Base-by-base conservation (phyloP, 768 basidiomycete genomes). In the Hypholoma fasciculare region DNA sequence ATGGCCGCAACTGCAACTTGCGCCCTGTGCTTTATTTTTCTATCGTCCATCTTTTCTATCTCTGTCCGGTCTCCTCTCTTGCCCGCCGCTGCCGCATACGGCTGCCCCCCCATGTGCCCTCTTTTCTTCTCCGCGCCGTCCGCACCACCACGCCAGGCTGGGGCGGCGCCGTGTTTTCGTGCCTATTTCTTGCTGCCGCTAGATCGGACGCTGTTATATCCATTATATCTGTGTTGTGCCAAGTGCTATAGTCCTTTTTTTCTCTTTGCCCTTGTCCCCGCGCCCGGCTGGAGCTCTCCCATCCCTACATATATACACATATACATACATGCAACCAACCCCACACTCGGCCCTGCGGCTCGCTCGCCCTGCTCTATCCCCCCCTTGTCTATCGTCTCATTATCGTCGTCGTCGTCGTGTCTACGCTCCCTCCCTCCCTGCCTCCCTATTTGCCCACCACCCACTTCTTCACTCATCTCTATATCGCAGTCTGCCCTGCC, bases 171-270 rank as follows among this genome's bases (percentile, higher is more conserved):
- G 23, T 56, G 16, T 43, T 43, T n/a, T 54, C 44, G 34, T 54
- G 42, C 38, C 37, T 38, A 34, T 42, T 59, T 65, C 56, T 64
- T 65, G 62, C 60, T 65, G 66, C 68, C 62, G 62, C 63, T 64
- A 71, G 72, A 71, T 77, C 77, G 81, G 78, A 82, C 80, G 74
- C 58, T 74, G 70, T 66, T 66, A 56, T 62, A 57, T 63, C 58
- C 58, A 54, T 52, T 55, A 56, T 59, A 49, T 61, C 56, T 63
- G 64, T 53, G 39, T 61, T 63, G 58, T 61, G 53, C 61, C 62
- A 61, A 62, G 61, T 65, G 63, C 62, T 63, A 64, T 67, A 60
- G 61, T 59, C 54, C 57, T 64, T 54, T 58, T 58, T 59, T 54
- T 34, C 6, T 9, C 30, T 9, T 34, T 6, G 6, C 6, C 30